phyloP scores from a whole-genome alignment of 768 basidiomycete genomes.

The Pleurotus tuoliensis region DNA sequence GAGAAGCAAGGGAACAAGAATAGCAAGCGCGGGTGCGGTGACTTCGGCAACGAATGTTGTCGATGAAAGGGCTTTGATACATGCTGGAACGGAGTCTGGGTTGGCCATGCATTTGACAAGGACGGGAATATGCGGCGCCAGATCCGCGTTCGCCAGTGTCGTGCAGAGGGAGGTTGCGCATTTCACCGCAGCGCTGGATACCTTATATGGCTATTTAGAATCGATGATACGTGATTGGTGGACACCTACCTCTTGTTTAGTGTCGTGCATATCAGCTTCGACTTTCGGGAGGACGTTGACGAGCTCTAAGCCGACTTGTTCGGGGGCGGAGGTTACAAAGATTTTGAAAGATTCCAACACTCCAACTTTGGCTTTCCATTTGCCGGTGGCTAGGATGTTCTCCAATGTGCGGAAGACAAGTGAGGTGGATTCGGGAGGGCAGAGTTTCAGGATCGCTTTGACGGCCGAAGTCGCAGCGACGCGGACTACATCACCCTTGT shows the following conservation, averaged over 20 bases:
- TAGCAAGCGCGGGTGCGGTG: conserved; percentile 92
- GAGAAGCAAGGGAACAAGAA: conserved; percentile 85
- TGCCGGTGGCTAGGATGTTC: conserved; percentile 74
- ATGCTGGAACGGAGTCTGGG: conserved; percentile 82
- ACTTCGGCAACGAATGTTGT: conserved; percentile 98
- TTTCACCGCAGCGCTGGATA: conserved; percentile 82
- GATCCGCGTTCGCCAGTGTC: conserved; percentile 91
- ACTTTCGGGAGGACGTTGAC: conserved; percentile 81
- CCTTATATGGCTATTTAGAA: conserved; percentile 38
- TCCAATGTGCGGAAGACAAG: conserved; percentile 67
- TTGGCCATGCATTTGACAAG: conserved; percentile 95
- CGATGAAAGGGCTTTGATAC: conserved; percentile 92
- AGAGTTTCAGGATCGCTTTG: conserved; percentile 79
- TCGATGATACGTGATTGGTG: background rate
- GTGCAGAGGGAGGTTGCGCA: conserved; percentile 85
- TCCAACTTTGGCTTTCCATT: conserved; percentile 95
- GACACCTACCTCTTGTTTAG: conserved; percentile 79
- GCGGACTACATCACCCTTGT: conserved; percentile 92
- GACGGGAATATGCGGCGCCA: conserved; percentile 80
- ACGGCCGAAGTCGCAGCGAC: conserved; percentile 73
- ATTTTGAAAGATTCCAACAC: conserved; percentile 81
- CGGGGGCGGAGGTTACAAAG: conserved; percentile 65
- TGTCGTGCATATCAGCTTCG: conserved; percentile 92
- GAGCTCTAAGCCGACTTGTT: conserved; percentile 79
- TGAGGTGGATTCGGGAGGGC: conserved; percentile 78